Conservation (phyloP, 176 grass and related monocot species). For the Oryza glumipatula region DNA sequence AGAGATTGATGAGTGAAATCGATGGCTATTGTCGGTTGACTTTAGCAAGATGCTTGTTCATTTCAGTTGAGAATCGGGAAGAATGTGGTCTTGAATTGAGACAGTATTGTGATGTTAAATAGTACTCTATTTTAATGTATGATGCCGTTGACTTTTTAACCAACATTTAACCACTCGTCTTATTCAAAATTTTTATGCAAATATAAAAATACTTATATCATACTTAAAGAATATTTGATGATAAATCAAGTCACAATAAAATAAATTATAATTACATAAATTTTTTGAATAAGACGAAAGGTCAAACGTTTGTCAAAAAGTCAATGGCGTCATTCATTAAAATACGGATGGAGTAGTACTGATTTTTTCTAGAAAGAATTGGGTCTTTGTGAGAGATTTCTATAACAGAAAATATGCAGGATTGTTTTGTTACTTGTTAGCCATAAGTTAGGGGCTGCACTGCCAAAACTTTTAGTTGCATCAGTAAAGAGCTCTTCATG, state of each 20-base stretch:
- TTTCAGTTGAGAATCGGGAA: neutral
- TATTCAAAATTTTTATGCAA: too few species aligned
- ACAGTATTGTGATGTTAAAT: neutral
- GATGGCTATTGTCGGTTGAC: neutral
- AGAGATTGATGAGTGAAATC: neutral
- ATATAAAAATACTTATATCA: too few species aligned
- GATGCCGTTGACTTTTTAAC: too few species aligned
- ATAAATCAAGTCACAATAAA: too few species aligned
- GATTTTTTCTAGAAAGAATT: neutral
- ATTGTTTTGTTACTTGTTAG: neutral
- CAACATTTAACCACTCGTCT: too few species aligned
- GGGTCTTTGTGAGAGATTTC: neutral
- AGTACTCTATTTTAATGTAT: too few species aligned
- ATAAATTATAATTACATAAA: too few species aligned
- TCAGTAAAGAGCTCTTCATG: neutral
- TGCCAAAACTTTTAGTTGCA: neutral
- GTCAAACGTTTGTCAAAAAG: too few species aligned
- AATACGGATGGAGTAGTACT: too few species aligned
- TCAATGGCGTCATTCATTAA: too few species aligned
- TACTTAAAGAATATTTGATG: too few species aligned
- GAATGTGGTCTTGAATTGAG: neutral
- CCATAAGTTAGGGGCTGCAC: neutral
- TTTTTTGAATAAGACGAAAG: too few species aligned
- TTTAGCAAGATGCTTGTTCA: neutral
- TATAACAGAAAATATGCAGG: neutral